Evolutionary conservation across 805 yeast genomes (phyloP).

Genomic region (Wickerhamomyces canadensis): DNA sequence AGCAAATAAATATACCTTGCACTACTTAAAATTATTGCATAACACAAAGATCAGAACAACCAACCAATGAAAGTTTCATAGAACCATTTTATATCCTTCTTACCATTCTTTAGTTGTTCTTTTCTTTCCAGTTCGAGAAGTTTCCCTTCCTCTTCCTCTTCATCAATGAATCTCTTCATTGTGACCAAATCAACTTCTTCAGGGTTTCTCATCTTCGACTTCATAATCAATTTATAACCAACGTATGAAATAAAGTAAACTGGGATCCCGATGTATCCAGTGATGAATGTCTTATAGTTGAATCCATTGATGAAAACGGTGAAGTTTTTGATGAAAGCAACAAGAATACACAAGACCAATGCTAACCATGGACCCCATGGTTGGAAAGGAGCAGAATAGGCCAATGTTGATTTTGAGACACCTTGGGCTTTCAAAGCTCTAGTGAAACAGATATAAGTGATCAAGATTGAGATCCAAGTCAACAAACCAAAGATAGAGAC

Average conservation of each 20-base stretch:
- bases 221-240: conserved; percentile 55
- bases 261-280: conserved; percentile 77
- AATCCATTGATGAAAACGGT: conserved; percentile 64
- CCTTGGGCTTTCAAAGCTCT: conserved; percentile 67
- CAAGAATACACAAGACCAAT: conserved; percentile 43
- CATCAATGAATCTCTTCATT: conserved; percentile 36
- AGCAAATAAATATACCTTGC: background rate
- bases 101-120: conserved; percentile 20
- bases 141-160: conserved; percentile 25
- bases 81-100: conserved; percentile 37
- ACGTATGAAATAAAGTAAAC: conserved; percentile 48
- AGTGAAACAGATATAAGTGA: conserved; percentile 62
- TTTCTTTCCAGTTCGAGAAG: conserved; percentile 20
- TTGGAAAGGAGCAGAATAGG: conserved; percentile 61
- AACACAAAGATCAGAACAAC: conserved; percentile 32
- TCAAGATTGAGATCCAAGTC: conserved; percentile 68
- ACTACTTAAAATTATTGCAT: background rate
- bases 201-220: conserved; percentile 43
- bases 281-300: conserved; percentile 61
- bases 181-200: conserved; percentile 58
- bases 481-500: conserved; percentile 71
- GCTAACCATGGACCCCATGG: conserved; percentile 65
- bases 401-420: conserved; percentile 45
- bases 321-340: conserved; percentile 64
- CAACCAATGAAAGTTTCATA: conserved; percentile 44